Conservation (phyloP, 1,284 basidiomycete species). For the Farysia itapuensis region DNA sequence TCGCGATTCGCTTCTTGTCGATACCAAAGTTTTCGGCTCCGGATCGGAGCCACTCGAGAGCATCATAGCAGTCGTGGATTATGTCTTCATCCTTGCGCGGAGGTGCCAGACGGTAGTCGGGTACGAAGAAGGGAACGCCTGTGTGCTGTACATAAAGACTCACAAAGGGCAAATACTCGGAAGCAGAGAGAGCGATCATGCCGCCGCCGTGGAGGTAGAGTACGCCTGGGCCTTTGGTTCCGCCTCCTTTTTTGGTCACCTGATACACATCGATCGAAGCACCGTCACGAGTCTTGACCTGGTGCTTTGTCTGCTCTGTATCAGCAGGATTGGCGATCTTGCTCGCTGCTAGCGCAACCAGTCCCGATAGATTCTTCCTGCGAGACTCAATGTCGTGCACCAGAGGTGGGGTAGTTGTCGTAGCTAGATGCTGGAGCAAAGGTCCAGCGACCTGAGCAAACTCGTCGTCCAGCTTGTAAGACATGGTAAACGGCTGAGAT, state of each 20-base stretch:
- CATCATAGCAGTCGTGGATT: slow-evolving; percentile 23
- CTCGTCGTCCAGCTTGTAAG: slow-evolving; percentile 4
- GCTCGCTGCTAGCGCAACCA: background rate
- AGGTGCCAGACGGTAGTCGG: slow-evolving; percentile 20
- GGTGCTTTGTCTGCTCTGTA: slow-evolving; percentile 9
- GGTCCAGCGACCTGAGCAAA: slow-evolving; percentile 12
- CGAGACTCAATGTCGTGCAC: slow-evolving; percentile 7
- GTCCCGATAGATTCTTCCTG: slow-evolving; percentile 1
- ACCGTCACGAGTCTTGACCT: slow-evolving; percentile 13
- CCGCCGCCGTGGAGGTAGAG: slow-evolving; percentile 18
- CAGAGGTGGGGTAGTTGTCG: background rate
- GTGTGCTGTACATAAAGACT: background rate
- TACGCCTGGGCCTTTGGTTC: slow-evolving; percentile 6
- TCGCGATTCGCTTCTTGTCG: slow-evolving; percentile 10
- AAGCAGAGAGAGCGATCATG: slow-evolving; percentile 11
- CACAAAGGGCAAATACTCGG: background rate
- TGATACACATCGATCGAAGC: slow-evolving; percentile 11
- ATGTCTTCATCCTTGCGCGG: slow-evolving; percentile 9
- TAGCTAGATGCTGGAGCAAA: slow-evolving; percentile 1
- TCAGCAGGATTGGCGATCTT: slow-evolving; percentile 1
- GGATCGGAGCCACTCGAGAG: slow-evolving; percentile 10
- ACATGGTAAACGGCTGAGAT: too few relatives aligned
- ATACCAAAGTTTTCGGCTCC: slow-evolving; percentile 11
- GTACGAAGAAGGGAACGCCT: slow-evolving; percentile 6
- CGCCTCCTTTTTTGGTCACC: slow-evolving; percentile 4